Conservation (phyloP, 768 basidiomycete genomes). For the Saitozyma sp. region DNA sequence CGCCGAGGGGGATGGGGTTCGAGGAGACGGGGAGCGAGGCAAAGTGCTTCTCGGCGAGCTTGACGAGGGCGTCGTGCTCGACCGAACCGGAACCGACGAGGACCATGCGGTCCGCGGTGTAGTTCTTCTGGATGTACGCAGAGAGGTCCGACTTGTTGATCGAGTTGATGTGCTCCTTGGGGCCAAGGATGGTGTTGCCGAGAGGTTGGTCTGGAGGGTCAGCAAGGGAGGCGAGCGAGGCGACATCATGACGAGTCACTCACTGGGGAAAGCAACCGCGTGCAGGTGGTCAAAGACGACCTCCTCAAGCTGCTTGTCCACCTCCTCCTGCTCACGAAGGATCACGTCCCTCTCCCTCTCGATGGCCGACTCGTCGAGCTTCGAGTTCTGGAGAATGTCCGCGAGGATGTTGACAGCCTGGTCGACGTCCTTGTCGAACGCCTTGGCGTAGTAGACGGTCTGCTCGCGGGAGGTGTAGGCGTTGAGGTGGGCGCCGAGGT, state of each 20-base stretch:
- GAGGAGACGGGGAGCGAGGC: slow-evolving; percentile 80
- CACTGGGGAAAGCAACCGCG: slow-evolving; percentile 93
- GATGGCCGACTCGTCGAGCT: slow-evolving; percentile 79
- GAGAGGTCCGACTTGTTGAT: slow-evolving; percentile 86
- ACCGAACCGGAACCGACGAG: slow-evolving; percentile 96
- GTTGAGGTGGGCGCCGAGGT: slow-evolving; percentile 93
- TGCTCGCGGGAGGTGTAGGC: slow-evolving; percentile 99
- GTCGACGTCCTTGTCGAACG: slow-evolving; percentile 91
- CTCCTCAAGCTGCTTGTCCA: slow-evolving; percentile 97
- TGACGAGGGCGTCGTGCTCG: slow-evolving; percentile 85
- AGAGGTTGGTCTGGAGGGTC: slow-evolving; percentile 76
- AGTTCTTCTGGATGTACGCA: slow-evolving; percentile 94
- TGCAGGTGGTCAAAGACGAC: slow-evolving; percentile 99
- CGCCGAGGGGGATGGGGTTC: slow-evolving; percentile 84
- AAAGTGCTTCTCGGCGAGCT: slow-evolving; percentile 93
- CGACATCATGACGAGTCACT: slow-evolving; percentile 38
- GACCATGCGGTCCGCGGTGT: slow-evolving; percentile 98
- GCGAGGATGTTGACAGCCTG: slow-evolving; percentile 92
- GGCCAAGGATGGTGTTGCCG: slow-evolving; percentile 95
- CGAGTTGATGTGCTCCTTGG: slow-evolving; percentile 91
- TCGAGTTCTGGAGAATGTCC: slow-evolving; percentile 96
- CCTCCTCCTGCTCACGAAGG: slow-evolving; percentile 95
- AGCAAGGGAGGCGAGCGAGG: too few species aligned
- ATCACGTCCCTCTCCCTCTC: slow-evolving; percentile 97
- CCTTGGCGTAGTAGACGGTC: slow-evolving; percentile 98